These are phyloP conservation scores for Magnaporthales sp. DNA, from an alignment of 2,329 filamentous ascomycete species.

Conservation along the genomic window DNA sequence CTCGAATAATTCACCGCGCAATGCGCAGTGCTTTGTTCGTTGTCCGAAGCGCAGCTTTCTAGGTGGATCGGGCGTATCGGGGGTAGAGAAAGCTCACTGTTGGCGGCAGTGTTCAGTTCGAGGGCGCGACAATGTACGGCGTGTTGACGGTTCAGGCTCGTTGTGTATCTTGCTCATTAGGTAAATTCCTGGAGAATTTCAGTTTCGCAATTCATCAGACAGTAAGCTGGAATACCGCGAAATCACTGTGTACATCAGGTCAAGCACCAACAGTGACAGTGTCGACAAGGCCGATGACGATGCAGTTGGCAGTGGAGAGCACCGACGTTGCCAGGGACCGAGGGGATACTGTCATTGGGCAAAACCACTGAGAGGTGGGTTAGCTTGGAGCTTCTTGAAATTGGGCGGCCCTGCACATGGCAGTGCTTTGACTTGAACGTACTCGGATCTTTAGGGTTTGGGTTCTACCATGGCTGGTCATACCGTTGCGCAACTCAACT, in stretches of 20 bases:
- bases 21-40: background rate
- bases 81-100: background rate
- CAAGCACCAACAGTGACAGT: background rate
- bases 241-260: background rate
- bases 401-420: background rate
- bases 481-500: background rate
- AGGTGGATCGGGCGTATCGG: background rate
- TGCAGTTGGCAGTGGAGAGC: background rate
- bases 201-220: background rate
- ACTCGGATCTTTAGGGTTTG: background rate
- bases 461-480: too few species aligned
- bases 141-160: background rate
- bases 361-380: background rate
- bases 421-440: background rate
- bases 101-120: background rate
- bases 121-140: background rate
- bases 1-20: constrained; percentile 7
- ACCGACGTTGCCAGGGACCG: background rate
- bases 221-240: background rate
- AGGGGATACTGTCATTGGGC: background rate
- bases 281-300: background rate
- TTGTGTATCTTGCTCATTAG: background rate
- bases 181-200: background rate
- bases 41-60: background rate
- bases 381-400: background rate